These are phyloP conservation scores for Nemophila menziesii DNA, from an alignment of 257 asterid species.

Conservation along the genomic window DNA sequence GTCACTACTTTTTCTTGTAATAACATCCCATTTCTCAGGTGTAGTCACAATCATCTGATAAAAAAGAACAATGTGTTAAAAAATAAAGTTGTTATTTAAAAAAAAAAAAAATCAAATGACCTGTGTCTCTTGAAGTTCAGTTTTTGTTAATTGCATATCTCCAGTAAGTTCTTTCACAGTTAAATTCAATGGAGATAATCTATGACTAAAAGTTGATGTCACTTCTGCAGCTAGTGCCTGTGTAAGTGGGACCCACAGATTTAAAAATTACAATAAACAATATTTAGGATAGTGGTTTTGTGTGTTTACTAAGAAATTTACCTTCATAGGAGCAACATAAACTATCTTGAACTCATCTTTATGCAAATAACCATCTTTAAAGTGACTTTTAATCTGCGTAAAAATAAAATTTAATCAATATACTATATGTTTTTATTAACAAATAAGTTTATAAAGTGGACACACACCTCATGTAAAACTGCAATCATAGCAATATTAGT, in stretches of 20 bases:
- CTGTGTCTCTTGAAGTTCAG: slow-evolving; percentile 94
- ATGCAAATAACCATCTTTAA: slow-evolving; percentile 90
- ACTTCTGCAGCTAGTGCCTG: slow-evolving; percentile 99
- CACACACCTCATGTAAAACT: slow-evolving; percentile 73
- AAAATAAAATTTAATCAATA: slow-evolving; percentile 1
- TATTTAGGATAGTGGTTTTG: neutral
- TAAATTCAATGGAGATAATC: slow-evolving; percentile 75
- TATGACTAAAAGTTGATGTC: slow-evolving; percentile 84
- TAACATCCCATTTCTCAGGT: slow-evolving; percentile 99
- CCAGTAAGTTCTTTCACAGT: slow-evolving; percentile 94
- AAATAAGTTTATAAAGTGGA: neutral
- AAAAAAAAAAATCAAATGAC: slow-evolving; percentile 16
- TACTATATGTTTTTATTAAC: neutral
- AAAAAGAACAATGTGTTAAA: slow-evolving; percentile 13
- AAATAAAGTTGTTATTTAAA: slow-evolving; percentile 9
- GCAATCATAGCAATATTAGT: slow-evolving; percentile 95
- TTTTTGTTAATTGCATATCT: slow-evolving; percentile 93
- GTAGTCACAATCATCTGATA: slow-evolving; percentile 97
- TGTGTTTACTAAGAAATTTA: slow-evolving; percentile 18
- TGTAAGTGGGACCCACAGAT: slow-evolving; percentile 13
- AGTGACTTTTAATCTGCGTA: slow-evolving; percentile 75
- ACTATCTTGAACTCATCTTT: slow-evolving; percentile 95
- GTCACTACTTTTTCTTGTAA: slow-evolving; percentile 98
- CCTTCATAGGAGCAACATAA: slow-evolving; percentile 99
- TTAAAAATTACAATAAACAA: slow-evolving; percentile 7